A percentile compares a stretch with the other conserved stretches of the same genome.
phyloP scores from a whole-genome alignment of 2,329 filamentous ascomycete genomes.

The Lecanicillium sp. region DNA sequence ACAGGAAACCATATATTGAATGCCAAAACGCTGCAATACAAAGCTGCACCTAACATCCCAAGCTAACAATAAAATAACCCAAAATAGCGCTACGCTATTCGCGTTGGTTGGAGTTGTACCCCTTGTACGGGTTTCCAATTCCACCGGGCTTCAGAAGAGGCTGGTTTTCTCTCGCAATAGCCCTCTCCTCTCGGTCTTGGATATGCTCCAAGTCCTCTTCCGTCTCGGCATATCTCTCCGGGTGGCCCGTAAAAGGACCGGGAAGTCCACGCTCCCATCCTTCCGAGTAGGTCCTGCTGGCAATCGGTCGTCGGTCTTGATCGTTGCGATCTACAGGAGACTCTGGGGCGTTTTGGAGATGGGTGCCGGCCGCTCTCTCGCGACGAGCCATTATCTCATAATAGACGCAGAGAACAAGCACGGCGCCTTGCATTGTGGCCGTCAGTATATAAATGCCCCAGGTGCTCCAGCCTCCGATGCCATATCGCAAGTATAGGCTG shows the following conservation, averaged over 20 bases:
- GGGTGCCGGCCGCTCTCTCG: conserved; percentile 18
- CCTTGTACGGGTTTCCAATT: conserved; percentile 36
- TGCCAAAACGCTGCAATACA: no score
- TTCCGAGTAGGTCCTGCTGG: conserved; percentile 37
- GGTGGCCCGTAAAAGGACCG: conserved; percentile 42
- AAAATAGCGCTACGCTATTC: conserved; percentile 7
- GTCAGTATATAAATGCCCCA: conserved; percentile 91
- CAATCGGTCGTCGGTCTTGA: conserved; percentile 24
- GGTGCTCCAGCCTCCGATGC: conserved; percentile 81
- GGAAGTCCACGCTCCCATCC: conserved; percentile 43
- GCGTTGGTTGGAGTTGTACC: conserved; percentile 25
- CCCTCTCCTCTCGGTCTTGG: conserved; percentile 40
- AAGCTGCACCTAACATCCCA: no score
- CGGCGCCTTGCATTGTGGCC: conserved; percentile 71
- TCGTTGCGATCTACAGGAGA: conserved; percentile 19
- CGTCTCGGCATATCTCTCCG: conserved; percentile 42
- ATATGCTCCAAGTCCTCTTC: conserved; percentile 43
- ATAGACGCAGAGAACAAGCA: conserved; percentile 72
- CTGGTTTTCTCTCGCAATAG: conserved; percentile 40
- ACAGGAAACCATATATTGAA: no score
- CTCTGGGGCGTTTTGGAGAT: conserved; percentile 17
- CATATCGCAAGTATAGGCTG: conserved; percentile 73
- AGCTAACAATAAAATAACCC: neutral
- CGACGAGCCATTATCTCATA: conserved; percentile 52
- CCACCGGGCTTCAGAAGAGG: conserved; percentile 41